A percentile compares a stretch with the other conserved stretches of the same genome.
phyloP scores from a whole-genome alignment of 805 yeast genomes.

The Metschnikowia lochheadii region DNA sequence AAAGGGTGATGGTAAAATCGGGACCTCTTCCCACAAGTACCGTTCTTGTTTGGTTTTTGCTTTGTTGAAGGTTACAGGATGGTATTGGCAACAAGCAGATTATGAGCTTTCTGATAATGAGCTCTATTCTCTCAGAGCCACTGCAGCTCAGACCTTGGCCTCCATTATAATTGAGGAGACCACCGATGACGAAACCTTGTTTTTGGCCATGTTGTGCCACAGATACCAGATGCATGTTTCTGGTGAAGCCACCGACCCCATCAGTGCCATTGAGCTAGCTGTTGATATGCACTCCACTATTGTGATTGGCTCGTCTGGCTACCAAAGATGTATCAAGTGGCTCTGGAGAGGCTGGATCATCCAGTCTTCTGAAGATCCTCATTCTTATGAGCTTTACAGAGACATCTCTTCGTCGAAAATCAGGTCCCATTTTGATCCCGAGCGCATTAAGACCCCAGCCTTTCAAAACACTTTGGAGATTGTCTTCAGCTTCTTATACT shows the following conservation, averaged over 20 bases:
- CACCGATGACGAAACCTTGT: slow-evolving; percentile 55
- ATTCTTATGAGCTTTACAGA: slow-evolving; percentile 60
- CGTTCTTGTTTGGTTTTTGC: slow-evolving; percentile 67
- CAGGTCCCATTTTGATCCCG: slow-evolving; percentile 69
- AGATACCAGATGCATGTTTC: slow-evolving; percentile 64
- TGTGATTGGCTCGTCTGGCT: slow-evolving; percentile 76
- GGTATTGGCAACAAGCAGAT: slow-evolving; percentile 64
- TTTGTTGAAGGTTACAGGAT: slow-evolving; percentile 66
- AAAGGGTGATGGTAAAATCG: slow-evolving; percentile 51
- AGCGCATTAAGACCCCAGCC: slow-evolving; percentile 76
- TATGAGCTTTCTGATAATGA: slow-evolving; percentile 66
- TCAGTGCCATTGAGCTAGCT: slow-evolving; percentile 79
- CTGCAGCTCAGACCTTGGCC: slow-evolving; percentile 73
- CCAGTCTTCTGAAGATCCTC: slow-evolving; percentile 67
- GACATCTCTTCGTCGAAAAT: slow-evolving; percentile 54
- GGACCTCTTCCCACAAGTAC: slow-evolving; percentile 57
- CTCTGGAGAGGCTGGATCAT: slow-evolving; percentile 92
- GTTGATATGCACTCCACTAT: slow-evolving; percentile 78
- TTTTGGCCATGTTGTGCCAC: slow-evolving; percentile 73
- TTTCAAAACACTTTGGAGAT: slow-evolving; percentile 78
- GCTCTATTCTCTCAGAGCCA: slow-evolving; percentile 54
- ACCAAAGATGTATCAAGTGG: slow-evolving; percentile 84
- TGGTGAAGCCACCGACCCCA: slow-evolving; percentile 57
- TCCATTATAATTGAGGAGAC: slow-evolving; percentile 63
- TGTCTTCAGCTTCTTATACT: slow-evolving; percentile 57